Evolutionary conservation across 768 basidiomycete species (phyloP).

Genomic region (Multifurca ochricompacta): DNA sequence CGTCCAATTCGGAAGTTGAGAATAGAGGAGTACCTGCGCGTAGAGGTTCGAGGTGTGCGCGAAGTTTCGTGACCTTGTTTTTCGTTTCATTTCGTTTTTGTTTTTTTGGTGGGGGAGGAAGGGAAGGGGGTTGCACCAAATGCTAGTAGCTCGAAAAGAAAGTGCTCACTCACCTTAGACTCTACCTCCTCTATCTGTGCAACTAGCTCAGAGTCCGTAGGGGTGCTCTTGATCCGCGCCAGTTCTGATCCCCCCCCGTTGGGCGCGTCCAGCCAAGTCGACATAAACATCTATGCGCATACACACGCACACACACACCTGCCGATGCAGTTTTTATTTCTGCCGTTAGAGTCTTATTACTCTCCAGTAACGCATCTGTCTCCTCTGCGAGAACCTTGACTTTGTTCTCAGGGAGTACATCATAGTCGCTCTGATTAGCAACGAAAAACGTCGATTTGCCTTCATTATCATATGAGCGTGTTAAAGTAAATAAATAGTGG

Average conservation of each 20-base stretch:
- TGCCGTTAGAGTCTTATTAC: slow-evolving; percentile 43
- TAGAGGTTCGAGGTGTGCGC: slow-evolving; percentile 51
- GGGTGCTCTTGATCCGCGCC: slow-evolving; percentile 49
- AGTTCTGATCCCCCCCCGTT: no score
- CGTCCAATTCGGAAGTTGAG: slow-evolving; percentile 60
- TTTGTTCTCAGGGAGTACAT: slow-evolving; percentile 54
- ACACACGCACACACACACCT: slow-evolving; percentile 30
- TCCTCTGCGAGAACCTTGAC: slow-evolving; percentile 55
- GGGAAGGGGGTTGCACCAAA: slow-evolving; percentile 13
- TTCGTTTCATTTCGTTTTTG: not conserved
- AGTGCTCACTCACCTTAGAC: slow-evolving; percentile 42
- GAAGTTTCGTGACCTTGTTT: slow-evolving; percentile 47
- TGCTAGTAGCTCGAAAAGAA: no score
- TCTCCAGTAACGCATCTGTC: slow-evolving; percentile 48
- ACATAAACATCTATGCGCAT: slow-evolving; percentile 16
- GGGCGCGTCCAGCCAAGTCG: slow-evolving; percentile 20
- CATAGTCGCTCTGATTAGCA: slow-evolving; percentile 67
- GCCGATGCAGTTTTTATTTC: slow-evolving; percentile 43
- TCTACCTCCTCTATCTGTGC: slow-evolving; percentile 43
- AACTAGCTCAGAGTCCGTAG: slow-evolving; percentile 63
- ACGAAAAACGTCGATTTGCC: slow-evolving; percentile 87
- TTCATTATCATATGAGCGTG: slow-evolving; percentile 26
- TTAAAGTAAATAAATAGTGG: not conserved
- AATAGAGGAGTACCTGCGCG: slow-evolving; percentile 60
- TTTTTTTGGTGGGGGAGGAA: not conserved